Percentiles rank a stretch among this genome's conserved stretches.
Conservation (phyloP, 495 filamentous ascomycete genomes). For the Neurospora sp. region DNA sequence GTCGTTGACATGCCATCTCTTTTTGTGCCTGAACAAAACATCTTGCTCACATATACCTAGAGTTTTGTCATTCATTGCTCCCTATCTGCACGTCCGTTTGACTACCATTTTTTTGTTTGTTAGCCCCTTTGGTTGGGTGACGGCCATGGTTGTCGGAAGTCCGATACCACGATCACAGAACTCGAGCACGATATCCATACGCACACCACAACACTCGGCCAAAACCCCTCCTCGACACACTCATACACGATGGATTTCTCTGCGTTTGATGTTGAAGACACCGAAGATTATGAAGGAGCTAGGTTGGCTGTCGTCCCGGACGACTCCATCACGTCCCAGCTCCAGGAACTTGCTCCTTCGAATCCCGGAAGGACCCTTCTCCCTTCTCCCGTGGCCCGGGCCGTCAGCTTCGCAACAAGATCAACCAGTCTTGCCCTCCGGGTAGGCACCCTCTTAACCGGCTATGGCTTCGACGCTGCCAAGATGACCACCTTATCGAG, state of each 20-base stretch:
- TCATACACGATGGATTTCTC: not conserved
- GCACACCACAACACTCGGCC: not conserved
- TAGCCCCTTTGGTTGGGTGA: not conserved
- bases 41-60: not conserved
- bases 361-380: conserved; percentile 50
- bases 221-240: not conserved
- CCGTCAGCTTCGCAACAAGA: conserved; percentile 59
- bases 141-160: not conserved
- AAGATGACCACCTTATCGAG: conserved; percentile 59
- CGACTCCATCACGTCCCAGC: conserved; percentile 7
- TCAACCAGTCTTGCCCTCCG: conserved; percentile 61
- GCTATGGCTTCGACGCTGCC: conserved; percentile 53
- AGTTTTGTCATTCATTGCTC: not conserved
- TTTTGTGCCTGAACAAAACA: not conserved
- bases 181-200: not conserved
- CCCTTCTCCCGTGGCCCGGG: conserved; percentile 52
- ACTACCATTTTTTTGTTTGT: not conserved
- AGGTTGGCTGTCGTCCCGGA: conserved; percentile 4
- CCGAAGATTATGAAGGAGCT: not conserved
- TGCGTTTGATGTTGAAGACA: not conserved
- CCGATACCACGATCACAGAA: not conserved
- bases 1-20: not conserved
- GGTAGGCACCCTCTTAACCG: conserved; percentile 57
- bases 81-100: not conserved
- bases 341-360: conserved; percentile 9